Percentiles rank a stretch among this genome's conserved stretches.
phyloP scores from a whole-genome alignment of 164 flowering plant genomes.

The Nymphaea thermarum region DNA sequence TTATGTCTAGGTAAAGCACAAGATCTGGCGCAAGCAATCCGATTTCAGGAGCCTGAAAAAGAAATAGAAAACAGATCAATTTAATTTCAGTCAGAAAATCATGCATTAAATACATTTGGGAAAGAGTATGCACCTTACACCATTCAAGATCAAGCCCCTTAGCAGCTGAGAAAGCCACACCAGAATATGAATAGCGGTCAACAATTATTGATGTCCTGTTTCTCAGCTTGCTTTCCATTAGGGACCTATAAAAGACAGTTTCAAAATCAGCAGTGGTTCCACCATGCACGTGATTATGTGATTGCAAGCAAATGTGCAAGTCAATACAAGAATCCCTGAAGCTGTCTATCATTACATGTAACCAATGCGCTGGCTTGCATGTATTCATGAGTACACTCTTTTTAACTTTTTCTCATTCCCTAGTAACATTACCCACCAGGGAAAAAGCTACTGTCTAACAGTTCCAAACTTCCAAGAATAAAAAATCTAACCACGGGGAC shows the following conservation, averaged over 20 bases:
- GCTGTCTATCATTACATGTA: too few species aligned
- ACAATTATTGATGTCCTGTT: conserved; percentile 69
- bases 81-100: background rate
- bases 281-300: too few species aligned
- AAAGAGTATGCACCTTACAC: conserved; percentile 56
- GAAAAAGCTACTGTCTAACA: too few species aligned
- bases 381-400: too few species aligned
- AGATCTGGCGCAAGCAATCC: conserved; percentile 74
- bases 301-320: too few species aligned
- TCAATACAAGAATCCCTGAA: too few species aligned
- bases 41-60: conserved; percentile 53
- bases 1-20: conserved; percentile 54
- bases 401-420: too few species aligned
- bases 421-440: too few species aligned
- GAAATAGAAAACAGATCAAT: conserved; percentile 3
- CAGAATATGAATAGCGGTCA: conserved; percentile 87
- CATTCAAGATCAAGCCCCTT: conserved; percentile 86
- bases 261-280: too few species aligned
- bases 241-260: conserved; percentile 27
- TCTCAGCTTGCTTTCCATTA: conserved; percentile 71
- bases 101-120: background rate
- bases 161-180: conserved; percentile 89
- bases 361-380: too few species aligned
- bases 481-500: too few species aligned
- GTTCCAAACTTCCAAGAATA: too few species aligned